phyloP scores from a whole-genome alignment of 352 stramenopile genomes.

The Phytophthora sansomeana region DNA sequence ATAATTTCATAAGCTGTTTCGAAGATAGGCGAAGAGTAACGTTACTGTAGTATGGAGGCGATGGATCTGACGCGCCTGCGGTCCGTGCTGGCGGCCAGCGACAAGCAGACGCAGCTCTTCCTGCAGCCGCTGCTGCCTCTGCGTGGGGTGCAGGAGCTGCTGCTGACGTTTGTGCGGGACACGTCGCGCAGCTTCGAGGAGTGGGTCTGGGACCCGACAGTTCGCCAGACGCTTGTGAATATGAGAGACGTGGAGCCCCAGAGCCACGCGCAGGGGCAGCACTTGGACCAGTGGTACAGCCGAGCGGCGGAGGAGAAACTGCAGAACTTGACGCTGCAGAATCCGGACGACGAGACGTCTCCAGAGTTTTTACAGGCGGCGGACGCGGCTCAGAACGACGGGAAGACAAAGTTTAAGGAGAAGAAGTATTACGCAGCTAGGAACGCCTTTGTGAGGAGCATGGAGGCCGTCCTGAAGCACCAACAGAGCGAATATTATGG shows the following conservation, averaged over 20 bases:
- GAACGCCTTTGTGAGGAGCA: slow-evolving; percentile 71
- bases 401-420: slow-evolving; percentile 70
- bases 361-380: slow-evolving; percentile 46
- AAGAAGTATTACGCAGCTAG: slow-evolving; percentile 70
- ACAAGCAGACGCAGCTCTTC: slow-evolving; percentile 64
- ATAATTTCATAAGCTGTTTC: too few species aligned
- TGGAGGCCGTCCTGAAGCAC: slow-evolving; percentile 48
- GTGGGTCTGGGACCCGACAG: slow-evolving; percentile 77
- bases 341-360: slow-evolving; percentile 29
- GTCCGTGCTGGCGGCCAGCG: slow-evolving; percentile 43
- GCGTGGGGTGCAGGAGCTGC: slow-evolving; percentile 69
- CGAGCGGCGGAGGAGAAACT: slow-evolving; percentile 38
- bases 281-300: slow-evolving; percentile 58
- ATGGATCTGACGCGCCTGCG: slow-evolving; percentile 53
- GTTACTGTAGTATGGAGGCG: slow-evolving; percentile 22
- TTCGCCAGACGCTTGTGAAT: slow-evolving; percentile 59
- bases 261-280: slow-evolving; percentile 30
- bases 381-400: slow-evolving; percentile 60
- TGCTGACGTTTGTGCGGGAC: slow-evolving; percentile 77
- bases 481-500: slow-evolving; percentile 63
- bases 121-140: slow-evolving; percentile 67
- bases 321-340: slow-evolving; percentile 16
- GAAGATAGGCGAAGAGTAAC: too few species aligned
- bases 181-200: slow-evolving; percentile 67
- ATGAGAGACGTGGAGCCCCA: slow-evolving; percentile 48